Evolutionary conservation across 306 rosid species (phyloP).

Genomic region (Delonix regia): DNA sequence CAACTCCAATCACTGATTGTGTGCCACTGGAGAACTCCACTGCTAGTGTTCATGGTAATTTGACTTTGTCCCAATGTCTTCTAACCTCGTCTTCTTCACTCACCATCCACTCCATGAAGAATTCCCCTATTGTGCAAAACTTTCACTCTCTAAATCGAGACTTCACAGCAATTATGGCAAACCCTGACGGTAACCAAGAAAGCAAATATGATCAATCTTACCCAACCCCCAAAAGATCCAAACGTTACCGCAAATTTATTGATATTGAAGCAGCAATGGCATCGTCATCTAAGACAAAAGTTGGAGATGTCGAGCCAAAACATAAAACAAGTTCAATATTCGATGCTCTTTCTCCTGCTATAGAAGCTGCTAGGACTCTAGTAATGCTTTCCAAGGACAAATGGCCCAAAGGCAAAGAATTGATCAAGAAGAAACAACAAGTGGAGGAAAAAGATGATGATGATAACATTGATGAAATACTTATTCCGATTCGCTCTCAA

Average conservation of each 20-base stretch:
- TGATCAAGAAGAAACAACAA: not conserved
- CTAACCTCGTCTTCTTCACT: not conserved
- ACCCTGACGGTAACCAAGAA: constrained; percentile 8
- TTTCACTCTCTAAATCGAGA: constrained; percentile 24
- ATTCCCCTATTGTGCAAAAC: not conserved
- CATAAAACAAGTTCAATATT: constrained; percentile 24
- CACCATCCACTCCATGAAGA: not conserved
- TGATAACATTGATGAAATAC: no score
- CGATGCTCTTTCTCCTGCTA: constrained; percentile 24
- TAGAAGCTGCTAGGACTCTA: constrained; percentile 54
- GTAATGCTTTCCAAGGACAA: constrained; percentile 47
- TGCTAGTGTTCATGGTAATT: not conserved
- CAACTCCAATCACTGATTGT: not conserved
- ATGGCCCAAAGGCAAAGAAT: constrained; percentile 32
- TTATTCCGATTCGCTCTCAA: not conserved
- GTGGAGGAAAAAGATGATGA: not conserved
- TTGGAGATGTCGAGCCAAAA: not conserved
- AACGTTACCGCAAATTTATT: constrained; percentile 33
- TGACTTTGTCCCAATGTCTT: not conserved
- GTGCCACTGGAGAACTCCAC: not conserved
- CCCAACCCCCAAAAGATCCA: constrained; percentile 49
- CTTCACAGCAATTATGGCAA: not conserved
- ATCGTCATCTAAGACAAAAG: not conserved
- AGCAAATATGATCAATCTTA: constrained; percentile 20
- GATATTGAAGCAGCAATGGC: not conserved